phyloP scores from a whole-genome alignment of 768 basidiomycete genomes.

The Collybia nuda region DNA sequence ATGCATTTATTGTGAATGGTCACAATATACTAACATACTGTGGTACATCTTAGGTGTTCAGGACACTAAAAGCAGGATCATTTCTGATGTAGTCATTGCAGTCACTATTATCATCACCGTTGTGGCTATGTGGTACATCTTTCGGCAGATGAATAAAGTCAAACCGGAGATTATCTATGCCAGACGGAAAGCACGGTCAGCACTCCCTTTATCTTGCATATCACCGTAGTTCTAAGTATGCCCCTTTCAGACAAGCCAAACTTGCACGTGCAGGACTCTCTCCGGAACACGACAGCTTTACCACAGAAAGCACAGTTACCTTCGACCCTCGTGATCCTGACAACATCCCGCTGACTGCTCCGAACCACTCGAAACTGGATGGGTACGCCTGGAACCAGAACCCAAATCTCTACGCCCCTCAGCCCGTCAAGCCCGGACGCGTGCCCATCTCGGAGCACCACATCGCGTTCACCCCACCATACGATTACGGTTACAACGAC shows the following conservation, averaged over 20 bases:
- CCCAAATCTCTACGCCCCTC: constrained; percentile 49
- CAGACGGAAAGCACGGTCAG: constrained; percentile 68
- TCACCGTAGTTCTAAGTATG: constrained; percentile 1
- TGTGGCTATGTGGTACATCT: constrained; percentile 83
- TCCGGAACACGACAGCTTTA: constrained; percentile 10
- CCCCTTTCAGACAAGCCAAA: constrained; percentile 51
- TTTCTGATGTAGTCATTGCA: constrained; percentile 68
- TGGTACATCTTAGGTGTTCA: constrained; percentile 26
- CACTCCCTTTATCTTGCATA: constrained; percentile 3
- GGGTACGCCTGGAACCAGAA: constrained; percentile 36
- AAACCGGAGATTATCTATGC: constrained; percentile 70
- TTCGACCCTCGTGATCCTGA: constrained; percentile 29
- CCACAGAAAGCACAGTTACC: constrained; percentile 21
- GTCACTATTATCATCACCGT: constrained; percentile 73
- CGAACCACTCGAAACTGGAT: constrained; percentile 17
- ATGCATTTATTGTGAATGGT: neutral
- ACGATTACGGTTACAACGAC: neutral
- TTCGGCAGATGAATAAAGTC: constrained; percentile 62
- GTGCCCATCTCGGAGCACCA: constrained; percentile 5
- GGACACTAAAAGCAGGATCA: constrained; percentile 53
- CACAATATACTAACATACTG: neutral
- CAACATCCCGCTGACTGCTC: constrained; percentile 37
- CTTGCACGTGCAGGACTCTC: constrained; percentile 27
- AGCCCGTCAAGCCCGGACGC: constrained; percentile 32
- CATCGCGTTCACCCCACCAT: constrained; percentile 3